A percentile compares a stretch with the other conserved stretches of the same genome.
These are phyloP conservation scores for Wilcoxina mikolae DNA, from an alignment of 495 filamentous ascomycete genomes.

Conservation along the genomic window DNA sequence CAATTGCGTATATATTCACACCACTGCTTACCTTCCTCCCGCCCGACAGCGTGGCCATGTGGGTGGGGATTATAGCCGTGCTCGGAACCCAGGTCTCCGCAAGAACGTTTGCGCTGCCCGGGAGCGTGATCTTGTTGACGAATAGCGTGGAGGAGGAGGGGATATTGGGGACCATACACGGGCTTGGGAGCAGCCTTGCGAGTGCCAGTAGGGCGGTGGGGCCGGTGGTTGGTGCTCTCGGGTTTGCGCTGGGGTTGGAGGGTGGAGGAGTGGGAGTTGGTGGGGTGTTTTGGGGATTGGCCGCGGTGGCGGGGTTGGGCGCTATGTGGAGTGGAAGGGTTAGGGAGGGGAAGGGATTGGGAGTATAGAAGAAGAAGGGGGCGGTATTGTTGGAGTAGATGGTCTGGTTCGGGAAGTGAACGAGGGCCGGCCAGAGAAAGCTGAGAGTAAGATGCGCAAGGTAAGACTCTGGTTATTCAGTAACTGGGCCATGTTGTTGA, in stretches of 20 bases:
- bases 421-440: too few species aligned
- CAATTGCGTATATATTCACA: constrained; percentile 48
- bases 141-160: constrained; percentile 48
- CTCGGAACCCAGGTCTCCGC: constrained; percentile 54
- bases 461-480: too few species aligned
- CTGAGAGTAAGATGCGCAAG: too few species aligned
- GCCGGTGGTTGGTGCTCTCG: constrained; percentile 48
- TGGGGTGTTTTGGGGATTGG: constrained; percentile 52
- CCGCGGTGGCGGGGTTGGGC: constrained; percentile 38
- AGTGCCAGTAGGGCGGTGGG: constrained; percentile 49
- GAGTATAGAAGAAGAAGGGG: too few species aligned
- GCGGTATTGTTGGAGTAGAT: too few species aligned
- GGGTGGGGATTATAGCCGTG: constrained; percentile 44
- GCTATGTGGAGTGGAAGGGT: constrained; percentile 39
- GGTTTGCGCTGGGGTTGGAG: constrained; percentile 48
- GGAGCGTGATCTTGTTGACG: constrained; percentile 53
- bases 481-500: too few species aligned
- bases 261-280: constrained; percentile 46
- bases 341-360: constrained; percentile 38
- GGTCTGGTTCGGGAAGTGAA: too few species aligned
- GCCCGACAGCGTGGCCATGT: constrained; percentile 31
- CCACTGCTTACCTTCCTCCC: constrained; percentile 53
- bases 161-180: constrained; percentile 55
- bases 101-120: constrained; percentile 55
- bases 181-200: constrained; percentile 48